Conservation (phyloP, 306 rosid species). For the Corylus heterophylla region DNA sequence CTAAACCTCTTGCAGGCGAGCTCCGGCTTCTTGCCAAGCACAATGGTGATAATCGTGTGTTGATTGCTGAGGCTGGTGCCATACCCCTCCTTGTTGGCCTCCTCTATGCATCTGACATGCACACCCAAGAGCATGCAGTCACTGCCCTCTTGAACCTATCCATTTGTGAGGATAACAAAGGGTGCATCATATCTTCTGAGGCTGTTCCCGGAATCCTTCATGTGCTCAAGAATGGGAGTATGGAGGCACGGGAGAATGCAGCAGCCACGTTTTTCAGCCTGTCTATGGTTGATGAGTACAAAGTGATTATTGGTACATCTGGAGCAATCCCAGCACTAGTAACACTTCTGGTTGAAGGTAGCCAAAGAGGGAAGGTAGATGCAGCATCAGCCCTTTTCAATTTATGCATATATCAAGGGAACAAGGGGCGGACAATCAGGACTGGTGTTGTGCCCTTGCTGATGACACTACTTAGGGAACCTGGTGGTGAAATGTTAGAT, state of each 20-base stretch:
- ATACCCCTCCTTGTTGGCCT: slow-evolving; percentile 74
- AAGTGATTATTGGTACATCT: slow-evolving; percentile 58
- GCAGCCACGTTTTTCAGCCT: slow-evolving; percentile 93
- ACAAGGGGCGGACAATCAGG: slow-evolving; percentile 79
- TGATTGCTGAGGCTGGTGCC: slow-evolving; percentile 89
- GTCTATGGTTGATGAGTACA: slow-evolving; percentile 60
- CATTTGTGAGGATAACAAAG: slow-evolving; percentile 60
- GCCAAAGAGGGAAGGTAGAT: slow-evolving; percentile 74
- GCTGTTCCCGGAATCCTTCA: slow-evolving; percentile 77
- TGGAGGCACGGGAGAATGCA: slow-evolving; percentile 94
- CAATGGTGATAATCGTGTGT: slow-evolving; percentile 61
- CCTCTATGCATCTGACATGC: slow-evolving; percentile 56
- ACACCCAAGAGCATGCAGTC: slow-evolving; percentile 83
- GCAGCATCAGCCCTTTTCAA: slow-evolving; percentile 82
- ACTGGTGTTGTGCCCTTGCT: slow-evolving; percentile 76
- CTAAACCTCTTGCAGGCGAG: slow-evolving; percentile 33
- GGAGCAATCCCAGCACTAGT: slow-evolving; percentile 85
- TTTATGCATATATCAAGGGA: slow-evolving; percentile 70
- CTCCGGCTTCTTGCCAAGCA: slow-evolving; percentile 83
- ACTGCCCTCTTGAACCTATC: slow-evolving; percentile 90
- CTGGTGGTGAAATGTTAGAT: slow-evolving; percentile 72
- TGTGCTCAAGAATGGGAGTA: slow-evolving; percentile 73
- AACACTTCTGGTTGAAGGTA: slow-evolving; percentile 67
- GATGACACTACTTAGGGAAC: slow-evolving; percentile 66
- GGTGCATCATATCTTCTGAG: slow-evolving; percentile 60